These are phyloP conservation scores for Curvularia verruculosa DNA, from an alignment of 2,329 filamentous ascomycete species.

Conservation along the genomic window DNA sequence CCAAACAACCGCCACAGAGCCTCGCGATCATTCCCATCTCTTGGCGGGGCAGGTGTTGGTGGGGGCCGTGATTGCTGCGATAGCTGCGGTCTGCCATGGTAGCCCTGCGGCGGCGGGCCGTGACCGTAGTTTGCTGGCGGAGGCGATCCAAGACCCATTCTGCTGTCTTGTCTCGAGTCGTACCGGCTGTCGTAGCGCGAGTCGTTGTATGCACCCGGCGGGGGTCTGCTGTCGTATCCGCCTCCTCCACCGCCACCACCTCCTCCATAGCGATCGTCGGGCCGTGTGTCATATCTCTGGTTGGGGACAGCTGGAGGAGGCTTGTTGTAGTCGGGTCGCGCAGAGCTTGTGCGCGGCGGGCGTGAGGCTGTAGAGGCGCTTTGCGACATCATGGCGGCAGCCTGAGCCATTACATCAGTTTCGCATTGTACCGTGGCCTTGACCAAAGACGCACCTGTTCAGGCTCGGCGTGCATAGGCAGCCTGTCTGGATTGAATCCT, in stretches of 20 bases:
- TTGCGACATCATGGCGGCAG: slow-evolving; percentile 51
- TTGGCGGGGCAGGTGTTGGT: slow-evolving; percentile 56
- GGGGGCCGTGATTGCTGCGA: slow-evolving; percentile 51
- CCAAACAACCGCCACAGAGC: slow-evolving; percentile 82
- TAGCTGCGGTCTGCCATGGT: slow-evolving; percentile 68
- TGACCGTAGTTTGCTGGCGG: slow-evolving; percentile 59
- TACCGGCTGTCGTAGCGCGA: slow-evolving; percentile 42
- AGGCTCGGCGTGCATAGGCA: slow-evolving; percentile 86
- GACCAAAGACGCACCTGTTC: slow-evolving; percentile 63
- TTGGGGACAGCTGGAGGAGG: slow-evolving; percentile 46
- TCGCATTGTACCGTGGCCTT: not conserved
- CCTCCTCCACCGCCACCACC: slow-evolving; percentile 25
- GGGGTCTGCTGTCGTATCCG: slow-evolving; percentile 41
- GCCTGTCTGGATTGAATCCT: slow-evolving; percentile 89
- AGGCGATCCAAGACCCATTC: slow-evolving; percentile 54
- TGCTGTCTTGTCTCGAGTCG: slow-evolving; percentile 29
- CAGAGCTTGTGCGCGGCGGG: slow-evolving; percentile 44
- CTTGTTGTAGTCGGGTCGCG: slow-evolving; percentile 53
- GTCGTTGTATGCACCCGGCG: slow-evolving; percentile 50
- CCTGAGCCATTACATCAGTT: slow-evolving; percentile 36
- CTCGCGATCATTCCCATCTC: slow-evolving; percentile 69
- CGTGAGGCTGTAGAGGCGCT: slow-evolving; percentile 25
- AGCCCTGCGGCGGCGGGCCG: slow-evolving; percentile 64
- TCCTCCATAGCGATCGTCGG: slow-evolving; percentile 47
- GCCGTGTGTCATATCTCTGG: slow-evolving; percentile 44